Conservation (phyloP, 73 alveolate species). For the Effrenium voratum region DNA sequence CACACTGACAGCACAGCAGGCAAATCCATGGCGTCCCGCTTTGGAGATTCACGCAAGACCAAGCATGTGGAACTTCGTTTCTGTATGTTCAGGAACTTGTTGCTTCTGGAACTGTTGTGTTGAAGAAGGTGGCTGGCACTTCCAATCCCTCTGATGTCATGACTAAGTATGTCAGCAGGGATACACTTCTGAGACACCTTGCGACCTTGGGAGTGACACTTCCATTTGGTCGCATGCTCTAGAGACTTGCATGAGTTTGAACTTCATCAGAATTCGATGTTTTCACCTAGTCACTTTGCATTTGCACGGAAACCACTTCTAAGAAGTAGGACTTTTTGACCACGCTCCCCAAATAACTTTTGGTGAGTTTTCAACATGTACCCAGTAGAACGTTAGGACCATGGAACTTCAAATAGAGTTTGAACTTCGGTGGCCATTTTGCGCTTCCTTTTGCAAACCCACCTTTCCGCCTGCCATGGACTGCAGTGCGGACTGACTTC, state of each 20-base stretch:
- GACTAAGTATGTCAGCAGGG: not conserved
- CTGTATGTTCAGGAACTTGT: constrained; percentile 4
- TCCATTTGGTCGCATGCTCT: not conserved
- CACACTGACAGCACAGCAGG: not conserved
- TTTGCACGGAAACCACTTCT: not conserved
- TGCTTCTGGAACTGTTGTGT: not conserved
- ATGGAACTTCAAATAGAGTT: too few relatives aligned
- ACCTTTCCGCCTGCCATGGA: too few relatives aligned
- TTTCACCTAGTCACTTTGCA: not conserved
- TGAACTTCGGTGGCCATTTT: too few relatives aligned
- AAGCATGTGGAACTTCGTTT: constrained; percentile 16
- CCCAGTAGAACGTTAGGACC: not conserved
- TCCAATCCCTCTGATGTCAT: constrained; percentile 16
- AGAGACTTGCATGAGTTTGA: not conserved
- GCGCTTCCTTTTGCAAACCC: too few relatives aligned
- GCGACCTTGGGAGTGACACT: not conserved
- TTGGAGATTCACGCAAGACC: constrained; percentile 23
- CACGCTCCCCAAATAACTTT: not conserved
- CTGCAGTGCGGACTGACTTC: too few relatives aligned
- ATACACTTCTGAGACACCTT: constrained; percentile 15
- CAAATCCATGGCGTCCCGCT: not conserved
- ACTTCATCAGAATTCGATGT: not conserved
- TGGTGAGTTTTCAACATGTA: not conserved
- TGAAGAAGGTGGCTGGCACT: constrained; percentile 18
- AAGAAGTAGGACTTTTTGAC: not conserved